These are phyloP conservation scores for Diplotaxis tenuifolia DNA, from an alignment of 345 rosid genomes.

Conservation along the genomic window DNA sequence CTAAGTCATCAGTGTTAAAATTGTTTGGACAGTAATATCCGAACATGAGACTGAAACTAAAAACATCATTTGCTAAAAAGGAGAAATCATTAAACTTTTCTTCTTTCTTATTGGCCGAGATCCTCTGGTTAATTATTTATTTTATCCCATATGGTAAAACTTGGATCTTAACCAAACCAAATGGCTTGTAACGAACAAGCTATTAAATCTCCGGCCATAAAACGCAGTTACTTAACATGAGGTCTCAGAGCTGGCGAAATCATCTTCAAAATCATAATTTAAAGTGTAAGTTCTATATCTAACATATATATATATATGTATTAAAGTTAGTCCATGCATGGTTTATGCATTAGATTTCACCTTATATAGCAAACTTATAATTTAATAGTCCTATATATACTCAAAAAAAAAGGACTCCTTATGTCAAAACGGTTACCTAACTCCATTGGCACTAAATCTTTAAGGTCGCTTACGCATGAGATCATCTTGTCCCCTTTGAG, in stretches of 20 bases:
- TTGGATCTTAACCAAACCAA: neutral
- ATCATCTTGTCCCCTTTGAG: conserved; percentile 32
- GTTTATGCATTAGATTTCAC: neutral
- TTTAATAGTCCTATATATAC: neutral
- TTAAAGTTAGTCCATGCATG: neutral
- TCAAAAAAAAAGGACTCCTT: neutral
- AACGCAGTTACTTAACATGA: neutral
- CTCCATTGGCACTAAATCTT: conserved; percentile 17
- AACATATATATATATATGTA: neutral
- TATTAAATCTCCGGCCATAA: neutral
- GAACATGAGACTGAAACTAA: no score
- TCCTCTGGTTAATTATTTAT: neutral
- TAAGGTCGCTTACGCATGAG: conserved; percentile 27
- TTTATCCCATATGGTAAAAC: neutral
- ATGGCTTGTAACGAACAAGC: neutral
- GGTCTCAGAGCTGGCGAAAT: neutral
- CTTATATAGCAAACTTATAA: neutral
- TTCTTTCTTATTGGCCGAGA: neutral
- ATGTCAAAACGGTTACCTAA: conserved; percentile 22
- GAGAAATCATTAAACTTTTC: no score
- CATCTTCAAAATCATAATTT: neutral
- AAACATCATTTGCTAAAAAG: no score
- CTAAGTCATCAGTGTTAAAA: no score
- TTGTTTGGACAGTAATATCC: no score
- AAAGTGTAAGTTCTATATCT: neutral